Evolutionary conservation across 2,329 filamentous ascomycete genomes (phyloP).

Genomic region (Ciborinia camelliae): DNA sequence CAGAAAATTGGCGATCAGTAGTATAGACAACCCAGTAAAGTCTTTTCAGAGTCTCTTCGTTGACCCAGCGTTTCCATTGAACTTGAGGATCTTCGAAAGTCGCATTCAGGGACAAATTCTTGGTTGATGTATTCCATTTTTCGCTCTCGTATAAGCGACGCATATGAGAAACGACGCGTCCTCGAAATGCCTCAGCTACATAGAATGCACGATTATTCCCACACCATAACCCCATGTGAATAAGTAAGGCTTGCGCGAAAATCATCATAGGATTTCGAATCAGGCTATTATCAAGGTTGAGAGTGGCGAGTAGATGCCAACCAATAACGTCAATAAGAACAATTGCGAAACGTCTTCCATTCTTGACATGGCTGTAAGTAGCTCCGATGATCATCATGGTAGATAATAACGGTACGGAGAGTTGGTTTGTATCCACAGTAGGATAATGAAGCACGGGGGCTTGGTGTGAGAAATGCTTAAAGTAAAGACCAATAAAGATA

Average conservation of each 20-base stretch:
- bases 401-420: constrained; percentile 29
- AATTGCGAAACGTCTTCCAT: constrained; percentile 30
- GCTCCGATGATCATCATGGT: constrained; percentile 31
- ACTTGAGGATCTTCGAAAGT: constrained; percentile 16
- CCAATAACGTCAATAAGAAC: constrained; percentile 29
- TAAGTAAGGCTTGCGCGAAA: constrained; percentile 30
- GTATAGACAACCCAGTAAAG: constrained; percentile 31
- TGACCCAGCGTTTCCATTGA: constrained; percentile 28
- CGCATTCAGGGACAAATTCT: not conserved
- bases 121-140: not conserved
- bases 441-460: constrained; percentile 32
- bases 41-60: constrained; percentile 27
- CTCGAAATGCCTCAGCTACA: constrained; percentile 29
- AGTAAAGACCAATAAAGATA: constrained; percentile 32
- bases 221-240: constrained; percentile 30
- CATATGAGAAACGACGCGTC: constrained; percentile 28
- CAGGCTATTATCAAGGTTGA: constrained; percentile 28
- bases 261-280: constrained; percentile 31
- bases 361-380: constrained; percentile 28
- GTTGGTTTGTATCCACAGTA: constrained; percentile 29
- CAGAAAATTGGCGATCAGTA: constrained; percentile 30
- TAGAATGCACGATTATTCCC: constrained; percentile 32
- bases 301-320: constrained; percentile 28
- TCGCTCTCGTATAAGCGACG: constrained; percentile 23
- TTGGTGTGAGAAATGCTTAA: constrained; percentile 31